Percentiles rank a stretch among this genome's conserved stretches.
These are phyloP conservation scores for Geosmithia putterillii DNA, from an alignment of 2,329 filamentous ascomycete genomes.

Conservation along the genomic window DNA sequence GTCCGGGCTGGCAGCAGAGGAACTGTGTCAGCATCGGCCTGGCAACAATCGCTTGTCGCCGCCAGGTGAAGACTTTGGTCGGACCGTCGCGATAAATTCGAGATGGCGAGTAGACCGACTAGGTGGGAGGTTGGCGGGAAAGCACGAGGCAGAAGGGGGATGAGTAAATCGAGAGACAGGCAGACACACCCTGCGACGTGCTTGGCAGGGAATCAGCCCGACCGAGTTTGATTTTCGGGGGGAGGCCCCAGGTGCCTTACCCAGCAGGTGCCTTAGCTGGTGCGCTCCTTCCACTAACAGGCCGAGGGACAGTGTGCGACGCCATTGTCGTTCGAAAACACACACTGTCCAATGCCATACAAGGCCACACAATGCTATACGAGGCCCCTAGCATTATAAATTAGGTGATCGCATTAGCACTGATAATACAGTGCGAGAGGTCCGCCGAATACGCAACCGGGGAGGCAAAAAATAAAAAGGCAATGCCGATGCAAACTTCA, in stretches of 20 bases:
- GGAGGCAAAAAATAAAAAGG: too few relatives aligned
- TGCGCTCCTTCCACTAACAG: too few relatives aligned
- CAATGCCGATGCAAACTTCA: too few relatives aligned
- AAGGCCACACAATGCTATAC: too few relatives aligned
- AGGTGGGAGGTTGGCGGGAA: neutral
- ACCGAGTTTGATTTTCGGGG: neutral
- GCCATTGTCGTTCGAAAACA: too few relatives aligned
- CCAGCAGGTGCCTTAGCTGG: neutral
- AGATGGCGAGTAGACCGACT: constrained; percentile 1
- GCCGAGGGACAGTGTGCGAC: too few relatives aligned
- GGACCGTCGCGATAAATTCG: constrained; percentile 1
- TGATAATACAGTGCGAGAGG: too few relatives aligned
- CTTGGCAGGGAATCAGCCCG: neutral
- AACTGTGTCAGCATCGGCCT: neutral
- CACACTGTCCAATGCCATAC: too few relatives aligned
- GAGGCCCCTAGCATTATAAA: too few relatives aligned
- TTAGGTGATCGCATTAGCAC: too few relatives aligned
- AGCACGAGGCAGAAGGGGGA: neutral
- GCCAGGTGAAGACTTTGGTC: neutral
- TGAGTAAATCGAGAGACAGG: constrained; percentile 4
- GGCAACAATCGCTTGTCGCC: constrained; percentile 1
- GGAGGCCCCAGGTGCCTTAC: neutral
- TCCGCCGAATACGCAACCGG: too few relatives aligned
- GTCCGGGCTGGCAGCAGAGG: neutral
- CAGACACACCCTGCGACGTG: constrained; percentile 1